Evolutionary conservation across 768 basidiomycete species (phyloP), one percentile per base, ranked within the genome.

Genomic region (Leccinum boreale): DNA sequence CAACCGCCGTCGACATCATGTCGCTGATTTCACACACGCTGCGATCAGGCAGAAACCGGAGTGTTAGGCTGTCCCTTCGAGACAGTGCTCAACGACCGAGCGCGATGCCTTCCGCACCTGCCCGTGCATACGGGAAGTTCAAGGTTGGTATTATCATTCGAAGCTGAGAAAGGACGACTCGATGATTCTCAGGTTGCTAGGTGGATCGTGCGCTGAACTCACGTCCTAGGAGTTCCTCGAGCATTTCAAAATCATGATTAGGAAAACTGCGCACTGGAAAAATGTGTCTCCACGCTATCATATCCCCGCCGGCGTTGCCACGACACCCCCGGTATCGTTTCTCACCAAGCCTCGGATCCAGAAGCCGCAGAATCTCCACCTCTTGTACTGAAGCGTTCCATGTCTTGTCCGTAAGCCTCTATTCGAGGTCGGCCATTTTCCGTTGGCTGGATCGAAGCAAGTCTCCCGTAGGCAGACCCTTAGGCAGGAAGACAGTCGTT

Each of bases 131-230:
- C 17, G 35, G 35, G 35, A 31, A 29, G 29, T 33, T 33, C 12
- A 33, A 7, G 6, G 53, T 66, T 15, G 52, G 58, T 29, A 50
- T 66, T 5, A 66, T n/a, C n/a, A 10, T n/a, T 66, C 48, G 58
- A 65, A 46, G 57, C 61, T 31, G 51, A 53, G 62, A 49, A 63
- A 60, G 48, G 53, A 51, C 15, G 61, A 60, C 23, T 56, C 59
- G 2, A 51, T 60, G 53, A 47, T 65, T 23, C 59, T 58, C 36
- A 10, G 1, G 39, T 14, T 64, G 7, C 56, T 56, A 33, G 60
- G 64, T 48, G 24, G 29, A 50, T 12, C 3, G 2, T 5, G 21
- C 33, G 3, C 36, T 26, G 29, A 33, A 19, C 35, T 26, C 42
- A 3, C 3, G 44, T 26, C 49, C 44, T 35, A 3, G 10, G 28